Evolutionary conservation across 2,329 filamentous ascomycete species (phyloP), one percentile per base, ranked within the genome.

Genomic region (Epichloe typhina): DNA sequence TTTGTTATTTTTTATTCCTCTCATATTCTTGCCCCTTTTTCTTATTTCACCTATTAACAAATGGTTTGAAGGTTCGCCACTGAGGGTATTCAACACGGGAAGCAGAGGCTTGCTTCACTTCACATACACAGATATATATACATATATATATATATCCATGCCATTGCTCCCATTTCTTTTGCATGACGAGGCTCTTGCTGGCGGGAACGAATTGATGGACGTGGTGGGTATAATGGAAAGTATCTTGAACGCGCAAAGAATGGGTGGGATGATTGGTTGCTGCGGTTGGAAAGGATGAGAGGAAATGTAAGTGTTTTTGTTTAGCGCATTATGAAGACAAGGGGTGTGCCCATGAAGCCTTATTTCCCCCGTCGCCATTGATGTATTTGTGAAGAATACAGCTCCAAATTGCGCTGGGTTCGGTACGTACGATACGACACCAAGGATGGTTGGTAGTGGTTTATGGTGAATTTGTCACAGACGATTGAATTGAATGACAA

Each of bases 311-410:
- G 33, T 7, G 40, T 36, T n/a, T 50, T 13, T 44, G 26, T 33
- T 49, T 49, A 40, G 49, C 49, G 42, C 33, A 38, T 51, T 21
- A 41, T 36, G 49, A 51, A 47, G 44, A 39, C 39, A 21, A 37
- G 17, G 43, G 38, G 21, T 21, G 21, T 21, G n/a, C 33, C 46
- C 19, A 36, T 23, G 49, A 21, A 31, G 38, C 33, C 31, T 38
- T 40, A 11, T 42, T 23, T 33, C 13, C 19, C 33, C 33, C 6
- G 4, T 46, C 6, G 19, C n/a, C 31, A 12, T n/a, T n/a, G 31
- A 13, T 36, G 15, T 7, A 35, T 35, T 8, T 35, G 26, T 31
- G 26, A 9, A 31, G 8, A 31, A 31, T 9, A 11, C 9, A 11
- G 8, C 8, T 31, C 26, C 26, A 4, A 31, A 31, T 31, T 11